These are phyloP conservation scores for Saccharomycopsis javanensis DNA, from an alignment of 805 yeast genomes.

Conservation along the genomic window DNA sequence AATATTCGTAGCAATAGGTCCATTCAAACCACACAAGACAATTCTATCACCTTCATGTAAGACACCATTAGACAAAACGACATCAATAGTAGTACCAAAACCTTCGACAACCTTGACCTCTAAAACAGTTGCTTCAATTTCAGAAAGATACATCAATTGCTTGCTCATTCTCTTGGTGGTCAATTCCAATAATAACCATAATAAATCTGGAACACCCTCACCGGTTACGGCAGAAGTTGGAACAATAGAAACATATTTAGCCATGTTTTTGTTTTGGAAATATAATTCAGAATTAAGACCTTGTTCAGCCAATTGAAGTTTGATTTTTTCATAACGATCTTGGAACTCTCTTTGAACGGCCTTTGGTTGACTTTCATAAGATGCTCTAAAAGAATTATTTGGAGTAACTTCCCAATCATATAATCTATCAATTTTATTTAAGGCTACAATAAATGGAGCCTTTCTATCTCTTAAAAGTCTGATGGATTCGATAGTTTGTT, in stretches of 20 bases:
- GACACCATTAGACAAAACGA: slow-evolving; percentile 92
- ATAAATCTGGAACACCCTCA: slow-evolving; percentile 98
- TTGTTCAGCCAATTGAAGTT: slow-evolving; percentile 91
- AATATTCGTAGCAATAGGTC: slow-evolving; percentile 93
- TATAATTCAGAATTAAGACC: slow-evolving; percentile 96
- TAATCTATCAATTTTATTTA: slow-evolving; percentile 94
- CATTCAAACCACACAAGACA: slow-evolving; percentile 95
- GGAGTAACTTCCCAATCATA: slow-evolving; percentile 90
- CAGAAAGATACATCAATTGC: slow-evolving; percentile 90
- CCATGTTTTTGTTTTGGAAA: slow-evolving; percentile 87
- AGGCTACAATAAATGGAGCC: slow-evolving; percentile 95
- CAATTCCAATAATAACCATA: slow-evolving; percentile 88
- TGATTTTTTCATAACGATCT: slow-evolving; percentile 74
- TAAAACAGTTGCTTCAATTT: slow-evolving; percentile 90
- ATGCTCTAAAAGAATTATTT: slow-evolving; percentile 92
- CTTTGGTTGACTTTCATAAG: slow-evolving; percentile 69
- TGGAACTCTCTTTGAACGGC: slow-evolving; percentile 90
- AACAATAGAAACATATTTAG: slow-evolving; percentile 90
- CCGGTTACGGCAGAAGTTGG: slow-evolving; percentile 99
- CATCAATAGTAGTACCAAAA: slow-evolving; percentile 97
- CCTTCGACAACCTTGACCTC: slow-evolving; percentile 99
- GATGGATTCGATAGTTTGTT: slow-evolving; percentile 92
- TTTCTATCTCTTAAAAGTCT: slow-evolving; percentile 88
- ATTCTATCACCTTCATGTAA: slow-evolving; percentile 91
- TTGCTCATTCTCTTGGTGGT: slow-evolving; percentile 99